Conservation (phyloP, 2,329 filamentous ascomycete genomes). For the Arachnomyces sp. region DNA sequence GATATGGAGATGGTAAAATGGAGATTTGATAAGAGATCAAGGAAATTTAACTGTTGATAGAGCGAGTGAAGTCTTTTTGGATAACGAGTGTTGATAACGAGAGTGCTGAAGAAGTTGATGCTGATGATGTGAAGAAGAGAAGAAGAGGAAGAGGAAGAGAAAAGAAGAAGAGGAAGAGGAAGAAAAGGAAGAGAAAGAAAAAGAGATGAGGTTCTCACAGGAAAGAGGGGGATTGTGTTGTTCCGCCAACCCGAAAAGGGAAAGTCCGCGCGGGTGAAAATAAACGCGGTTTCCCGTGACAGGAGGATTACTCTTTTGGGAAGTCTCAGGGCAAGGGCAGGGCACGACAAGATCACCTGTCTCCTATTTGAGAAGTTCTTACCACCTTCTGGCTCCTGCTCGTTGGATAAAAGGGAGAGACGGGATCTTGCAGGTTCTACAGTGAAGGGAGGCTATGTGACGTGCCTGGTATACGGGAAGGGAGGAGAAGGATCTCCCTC, state of each 20-base stretch:
- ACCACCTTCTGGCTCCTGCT: no score
- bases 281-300: no score
- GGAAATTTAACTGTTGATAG: background rate
- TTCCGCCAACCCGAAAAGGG: no score
- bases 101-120: background rate
- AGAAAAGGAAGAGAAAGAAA: conserved; percentile 2
- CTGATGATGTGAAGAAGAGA: background rate
- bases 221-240: no score
- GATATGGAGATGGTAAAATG: conserved; percentile 5
- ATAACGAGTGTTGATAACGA: background rate
- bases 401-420: no score
- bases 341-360: no score
- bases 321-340: no score
- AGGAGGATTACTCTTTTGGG: no score
- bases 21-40: conserved; percentile 3
- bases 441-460: no score
- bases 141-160: conserved; percentile 1
- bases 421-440: no score
- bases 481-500: conserved; percentile 1
- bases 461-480: conserved; percentile 1
- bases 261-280: no score
- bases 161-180: conserved; percentile 3
- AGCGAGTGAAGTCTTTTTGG: background rate
- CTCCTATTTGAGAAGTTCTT: no score
- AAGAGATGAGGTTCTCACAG: background rate